Evolutionary conservation across 2,329 filamentous ascomycete species (phyloP).

Genomic region (Fusarium brevicatenulatum): DNA sequence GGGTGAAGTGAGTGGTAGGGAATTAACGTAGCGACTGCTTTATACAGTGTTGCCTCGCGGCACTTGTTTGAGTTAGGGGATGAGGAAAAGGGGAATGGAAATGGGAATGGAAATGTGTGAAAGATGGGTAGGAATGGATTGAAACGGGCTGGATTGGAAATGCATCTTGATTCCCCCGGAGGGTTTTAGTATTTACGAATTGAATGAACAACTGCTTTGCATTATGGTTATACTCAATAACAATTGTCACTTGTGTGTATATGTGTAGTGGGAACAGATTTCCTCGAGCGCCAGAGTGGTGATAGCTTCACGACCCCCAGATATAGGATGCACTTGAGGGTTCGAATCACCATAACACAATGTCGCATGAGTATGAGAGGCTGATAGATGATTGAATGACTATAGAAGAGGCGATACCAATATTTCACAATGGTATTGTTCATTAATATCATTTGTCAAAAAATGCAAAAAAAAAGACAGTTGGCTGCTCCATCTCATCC

Average conservation of each 20-base stretch:
- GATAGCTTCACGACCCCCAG: constrained; percentile 9
- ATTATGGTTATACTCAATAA: background rate
- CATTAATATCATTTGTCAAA: background rate
- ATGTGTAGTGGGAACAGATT: background rate
- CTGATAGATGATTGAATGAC: background rate
- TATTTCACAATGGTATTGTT: background rate
- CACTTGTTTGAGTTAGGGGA: constrained; percentile 50
- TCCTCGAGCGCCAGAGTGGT: background rate
- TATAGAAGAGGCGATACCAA: background rate
- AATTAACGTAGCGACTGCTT: constrained; percentile 39
- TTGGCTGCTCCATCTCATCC: constrained; percentile 66
- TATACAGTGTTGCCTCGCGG: constrained; percentile 62
- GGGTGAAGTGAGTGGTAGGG: constrained; percentile 11
- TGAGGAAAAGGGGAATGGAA: constrained; percentile 6
- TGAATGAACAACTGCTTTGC: constrained; percentile 31
- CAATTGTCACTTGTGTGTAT: background rate
- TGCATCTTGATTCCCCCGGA: constrained; percentile 39
- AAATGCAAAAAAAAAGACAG: constrained; percentile 52
- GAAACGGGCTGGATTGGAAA: constrained; percentile 12
- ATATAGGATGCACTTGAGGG: background rate
- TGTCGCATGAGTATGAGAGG: background rate
- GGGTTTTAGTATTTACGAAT: constrained; percentile 35
- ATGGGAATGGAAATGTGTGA: background rate
- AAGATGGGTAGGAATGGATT: background rate
- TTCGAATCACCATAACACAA: constrained; percentile 3